Conservation (phyloP, 2,329 filamentous ascomycete genomes). For the Fusarium nanum region DNA sequence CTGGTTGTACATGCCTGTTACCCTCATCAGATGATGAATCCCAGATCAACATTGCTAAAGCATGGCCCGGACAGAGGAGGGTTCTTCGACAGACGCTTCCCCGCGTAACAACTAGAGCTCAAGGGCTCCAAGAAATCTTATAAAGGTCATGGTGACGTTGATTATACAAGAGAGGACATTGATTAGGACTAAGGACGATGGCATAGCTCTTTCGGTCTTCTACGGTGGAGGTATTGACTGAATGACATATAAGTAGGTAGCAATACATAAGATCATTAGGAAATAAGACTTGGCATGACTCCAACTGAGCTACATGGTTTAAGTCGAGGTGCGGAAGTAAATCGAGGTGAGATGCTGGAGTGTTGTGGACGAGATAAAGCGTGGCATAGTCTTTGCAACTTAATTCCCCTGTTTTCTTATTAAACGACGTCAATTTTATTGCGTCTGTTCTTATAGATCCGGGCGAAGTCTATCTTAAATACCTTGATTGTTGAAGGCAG, state of each 20-base stretch:
- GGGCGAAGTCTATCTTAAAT: background rate
- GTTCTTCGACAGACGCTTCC: background rate
- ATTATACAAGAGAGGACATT: background rate
- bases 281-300: background rate
- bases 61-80: background rate
- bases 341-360: background rate
- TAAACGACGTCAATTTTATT: background rate
- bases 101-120: no score
- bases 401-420: background rate
- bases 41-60: background rate
- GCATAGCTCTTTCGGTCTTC: background rate
- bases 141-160: background rate
- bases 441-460: background rate
- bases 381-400: background rate
- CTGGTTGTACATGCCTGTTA: background rate
- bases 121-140: background rate
- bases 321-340: background rate
- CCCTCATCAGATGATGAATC: background rate
- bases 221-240: background rate
- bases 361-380: background rate
- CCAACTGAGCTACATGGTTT: background rate
- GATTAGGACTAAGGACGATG: background rate
- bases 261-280: background rate
- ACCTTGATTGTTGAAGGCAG: background rate
- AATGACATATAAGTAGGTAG: background rate